Base-by-base conservation (phyloP, 2,329 filamentous ascomycete species). In the Colletotrichum godetiae region DNA sequence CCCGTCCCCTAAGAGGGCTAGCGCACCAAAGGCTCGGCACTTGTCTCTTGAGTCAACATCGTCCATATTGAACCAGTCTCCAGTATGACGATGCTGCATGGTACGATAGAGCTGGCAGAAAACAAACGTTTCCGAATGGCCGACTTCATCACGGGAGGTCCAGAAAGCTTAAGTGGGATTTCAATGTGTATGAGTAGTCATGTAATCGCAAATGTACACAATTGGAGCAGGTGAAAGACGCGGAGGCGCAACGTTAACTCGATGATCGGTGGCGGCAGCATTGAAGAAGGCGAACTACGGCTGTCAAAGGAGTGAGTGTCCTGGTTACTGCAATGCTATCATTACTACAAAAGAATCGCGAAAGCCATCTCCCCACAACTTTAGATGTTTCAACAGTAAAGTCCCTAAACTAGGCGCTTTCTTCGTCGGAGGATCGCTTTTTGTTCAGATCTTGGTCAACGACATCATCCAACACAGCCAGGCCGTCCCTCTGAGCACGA, bases 401-500 rank as follows among this genome's bases (percentile, higher is more conserved):
- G 5, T 11, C 33, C 10, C 37, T 7, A 42, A 22, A 33, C n/a
- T 60, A 69, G 3, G 52, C 1, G 6, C 68, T 70, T 27, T 66
- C 55, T 19, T 60, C 61, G 2, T 55, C 60, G 10, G 55, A 24
- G 4, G 24, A 24, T 6, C 56, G 58, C 19, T 69, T 60, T 27
- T 19, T 58, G 37, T 67, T 57, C 57, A 77, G 63, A 33, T 79
- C 76, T 0, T 74, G 74, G 56, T 79, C 78, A 11, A 77, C 81
- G 29, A 87, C 80, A 77, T 86, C 85, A 65, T 86, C 82, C 74
- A 87, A 75, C 5, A 87, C 81, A 0, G 82, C 80, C 75, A 86
- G 79, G 0, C 82, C 81, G 19, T 79, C 80, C 75, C 81, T 83
- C 52, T 82, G 81, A 1, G 86, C 86, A 12, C 78, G 80, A 4